These are phyloP conservation scores for Moesziomyces aphidis DNA, from an alignment of 1,284 basidiomycete species.

Conservation along the genomic window DNA sequence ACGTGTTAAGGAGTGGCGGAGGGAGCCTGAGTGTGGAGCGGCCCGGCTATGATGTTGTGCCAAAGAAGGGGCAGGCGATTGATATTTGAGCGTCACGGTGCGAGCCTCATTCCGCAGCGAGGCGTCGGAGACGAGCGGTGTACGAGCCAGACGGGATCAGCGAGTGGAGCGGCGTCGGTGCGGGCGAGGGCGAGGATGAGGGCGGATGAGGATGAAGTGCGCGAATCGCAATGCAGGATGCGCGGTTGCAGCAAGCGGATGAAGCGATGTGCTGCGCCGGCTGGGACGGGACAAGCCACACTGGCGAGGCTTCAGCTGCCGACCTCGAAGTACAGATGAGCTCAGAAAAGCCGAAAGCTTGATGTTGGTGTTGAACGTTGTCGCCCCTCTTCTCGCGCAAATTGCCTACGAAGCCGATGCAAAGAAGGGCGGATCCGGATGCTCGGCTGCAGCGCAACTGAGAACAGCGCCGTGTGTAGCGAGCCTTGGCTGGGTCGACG, in stretches of 20 bases:
- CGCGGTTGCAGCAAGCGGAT: too few relatives aligned
- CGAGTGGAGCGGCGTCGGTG: background rate
- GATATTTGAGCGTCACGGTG: background rate
- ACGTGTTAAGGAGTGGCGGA: background rate
- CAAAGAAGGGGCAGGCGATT: background rate
- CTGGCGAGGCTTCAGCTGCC: background rate
- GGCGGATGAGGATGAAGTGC: background rate
- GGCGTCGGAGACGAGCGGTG: background rate
- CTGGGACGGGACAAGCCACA: background rate
- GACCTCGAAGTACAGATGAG: background rate
- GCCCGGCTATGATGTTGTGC: background rate
- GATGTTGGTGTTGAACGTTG: background rate
- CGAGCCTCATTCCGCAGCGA: background rate
- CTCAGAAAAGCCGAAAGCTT: background rate
- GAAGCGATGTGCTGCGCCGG: background rate
- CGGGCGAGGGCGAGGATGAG: too few relatives aligned
- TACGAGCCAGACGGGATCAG: background rate
- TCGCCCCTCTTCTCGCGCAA: too few relatives aligned
- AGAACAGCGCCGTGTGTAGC: too few relatives aligned
- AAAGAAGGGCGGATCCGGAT: too few relatives aligned
- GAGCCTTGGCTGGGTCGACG: too few relatives aligned
- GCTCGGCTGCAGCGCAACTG: too few relatives aligned
- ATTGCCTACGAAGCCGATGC: too few relatives aligned
- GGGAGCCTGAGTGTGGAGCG: background rate
- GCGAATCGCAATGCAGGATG: too few relatives aligned